A percentile compares a stretch with the other conserved stretches of the same genome.
These are phyloP conservation scores for Paxillus ammoniavirescens DNA, from an alignment of 768 basidiomycete species.

Conservation along the genomic window DNA sequence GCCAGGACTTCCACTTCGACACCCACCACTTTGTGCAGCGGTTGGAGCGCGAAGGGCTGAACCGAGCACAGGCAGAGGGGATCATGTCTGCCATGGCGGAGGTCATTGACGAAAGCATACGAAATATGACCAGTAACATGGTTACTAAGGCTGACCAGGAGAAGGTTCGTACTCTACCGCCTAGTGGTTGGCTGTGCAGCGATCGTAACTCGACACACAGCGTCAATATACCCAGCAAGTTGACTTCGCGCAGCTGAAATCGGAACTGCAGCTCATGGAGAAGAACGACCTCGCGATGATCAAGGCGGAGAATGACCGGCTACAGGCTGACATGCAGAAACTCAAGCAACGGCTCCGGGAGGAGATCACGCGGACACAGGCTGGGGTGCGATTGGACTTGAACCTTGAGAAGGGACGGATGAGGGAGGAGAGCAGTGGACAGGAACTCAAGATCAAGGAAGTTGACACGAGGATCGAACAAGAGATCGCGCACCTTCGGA, in stretches of 20 bases:
- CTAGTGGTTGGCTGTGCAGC: not conserved
- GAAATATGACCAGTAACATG: conserved; percentile 95
- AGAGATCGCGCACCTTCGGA: conserved; percentile 85
- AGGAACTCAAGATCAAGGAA: conserved; percentile 96
- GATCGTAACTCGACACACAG: conserved; percentile 35
- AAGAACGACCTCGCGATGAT: conserved; percentile 95
- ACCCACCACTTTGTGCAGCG: conserved; percentile 94
- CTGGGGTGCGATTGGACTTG: conserved; percentile 89
- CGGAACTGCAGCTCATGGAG: conserved; percentile 93
- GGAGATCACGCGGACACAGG: conserved; percentile 89
- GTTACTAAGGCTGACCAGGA: conserved; percentile 96
- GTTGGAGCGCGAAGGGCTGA: conserved; percentile 85
- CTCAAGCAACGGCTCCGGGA: conserved; percentile 91
- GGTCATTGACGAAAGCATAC: conserved; percentile 95
- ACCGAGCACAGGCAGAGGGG: conserved; percentile 90
- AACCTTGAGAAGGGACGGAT: conserved; percentile 97
- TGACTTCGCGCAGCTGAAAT: conserved; percentile 95
- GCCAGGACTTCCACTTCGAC: conserved; percentile 80
- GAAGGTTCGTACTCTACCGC: conserved; percentile 56
- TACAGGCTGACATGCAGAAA: conserved; percentile 88
- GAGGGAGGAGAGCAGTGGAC: conserved; percentile 86
- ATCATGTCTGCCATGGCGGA: conserved; percentile 97
- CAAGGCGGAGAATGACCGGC: conserved; percentile 95
- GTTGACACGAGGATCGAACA: conserved; percentile 97
- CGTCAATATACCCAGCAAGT: conserved; percentile 95